phyloP scores from a whole-genome alignment of 257 asterid species.

The Primulina eburnea region DNA sequence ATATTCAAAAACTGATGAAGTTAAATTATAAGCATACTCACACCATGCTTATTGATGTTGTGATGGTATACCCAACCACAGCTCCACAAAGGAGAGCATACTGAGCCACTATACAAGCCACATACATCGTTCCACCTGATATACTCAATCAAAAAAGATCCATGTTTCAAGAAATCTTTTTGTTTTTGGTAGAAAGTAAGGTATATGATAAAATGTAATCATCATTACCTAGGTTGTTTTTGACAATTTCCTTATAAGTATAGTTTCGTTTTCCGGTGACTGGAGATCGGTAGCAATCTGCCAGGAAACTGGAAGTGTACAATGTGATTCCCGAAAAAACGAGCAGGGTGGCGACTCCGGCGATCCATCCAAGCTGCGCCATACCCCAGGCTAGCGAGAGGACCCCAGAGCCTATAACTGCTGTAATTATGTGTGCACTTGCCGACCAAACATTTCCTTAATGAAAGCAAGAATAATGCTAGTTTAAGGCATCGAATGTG shows the following conservation, averaged over 20 bases:
- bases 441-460: constrained; percentile 64
- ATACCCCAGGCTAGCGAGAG: constrained; percentile 74
- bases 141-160: neutral
- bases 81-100: constrained; percentile 58
- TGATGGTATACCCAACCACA: constrained; percentile 63
- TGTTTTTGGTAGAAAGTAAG: neutral
- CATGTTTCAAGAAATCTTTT: neutral
- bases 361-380: constrained; percentile 79
- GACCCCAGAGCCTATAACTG: constrained; percentile 71
- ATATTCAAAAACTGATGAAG: neutral
- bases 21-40: constrained; percentile 27
- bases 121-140: constrained; percentile 47
- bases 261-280: constrained; percentile 55
- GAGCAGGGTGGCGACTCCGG: constrained; percentile 46
- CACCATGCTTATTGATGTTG: constrained; percentile 74
- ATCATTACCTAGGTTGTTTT: constrained; percentile 47
- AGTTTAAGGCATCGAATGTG: no score
- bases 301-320: constrained; percentile 50
- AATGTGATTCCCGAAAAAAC: constrained; percentile 51
- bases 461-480: constrained; percentile 7
- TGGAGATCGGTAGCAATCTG: constrained; percentile 62
- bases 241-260: constrained; percentile 68
- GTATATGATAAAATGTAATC: no score
- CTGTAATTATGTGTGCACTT: constrained; percentile 72
- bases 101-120: constrained; percentile 59